phyloP scores from a whole-genome alignment of 495 filamentous ascomycete genomes.

The Trichoderma erinaceum region DNA sequence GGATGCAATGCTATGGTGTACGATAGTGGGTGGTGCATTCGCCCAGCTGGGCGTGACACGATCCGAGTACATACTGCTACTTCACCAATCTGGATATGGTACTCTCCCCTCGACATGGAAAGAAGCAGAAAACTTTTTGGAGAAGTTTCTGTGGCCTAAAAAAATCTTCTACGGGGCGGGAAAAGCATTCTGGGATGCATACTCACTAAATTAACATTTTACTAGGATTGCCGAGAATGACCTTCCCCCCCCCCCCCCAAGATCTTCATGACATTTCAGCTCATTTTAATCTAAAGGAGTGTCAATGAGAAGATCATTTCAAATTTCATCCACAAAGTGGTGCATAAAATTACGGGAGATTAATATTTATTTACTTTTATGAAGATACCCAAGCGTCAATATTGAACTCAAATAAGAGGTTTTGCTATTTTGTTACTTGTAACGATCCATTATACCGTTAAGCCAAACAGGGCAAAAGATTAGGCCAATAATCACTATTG shows the following conservation, averaged over 20 bases:
- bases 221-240: background rate
- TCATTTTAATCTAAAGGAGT: no score
- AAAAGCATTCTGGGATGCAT: conserved; percentile 1
- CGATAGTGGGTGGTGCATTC: background rate
- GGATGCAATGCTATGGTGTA: conserved; percentile 1
- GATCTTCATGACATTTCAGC: background rate
- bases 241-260: background rate
- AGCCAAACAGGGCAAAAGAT: no score
- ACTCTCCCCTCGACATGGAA: background rate
- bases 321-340: no score
- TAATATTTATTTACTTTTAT: no score
- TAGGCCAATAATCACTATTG: no score
- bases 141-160: background rate
- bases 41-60: background rate
- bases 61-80: background rate
- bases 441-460: no score
- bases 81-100: background rate
- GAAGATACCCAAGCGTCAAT: no score
- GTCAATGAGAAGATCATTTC: no score
- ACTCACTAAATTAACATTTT: background rate
- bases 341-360: no score
- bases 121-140: background rate
- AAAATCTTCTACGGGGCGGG: background rate
- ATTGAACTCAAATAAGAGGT: no score
- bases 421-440: no score